Evolutionary conservation across 208 protist genomes (phyloP), one percentile per base, ranked within the genome.

Genomic region (Giardia duodenalis): DNA sequence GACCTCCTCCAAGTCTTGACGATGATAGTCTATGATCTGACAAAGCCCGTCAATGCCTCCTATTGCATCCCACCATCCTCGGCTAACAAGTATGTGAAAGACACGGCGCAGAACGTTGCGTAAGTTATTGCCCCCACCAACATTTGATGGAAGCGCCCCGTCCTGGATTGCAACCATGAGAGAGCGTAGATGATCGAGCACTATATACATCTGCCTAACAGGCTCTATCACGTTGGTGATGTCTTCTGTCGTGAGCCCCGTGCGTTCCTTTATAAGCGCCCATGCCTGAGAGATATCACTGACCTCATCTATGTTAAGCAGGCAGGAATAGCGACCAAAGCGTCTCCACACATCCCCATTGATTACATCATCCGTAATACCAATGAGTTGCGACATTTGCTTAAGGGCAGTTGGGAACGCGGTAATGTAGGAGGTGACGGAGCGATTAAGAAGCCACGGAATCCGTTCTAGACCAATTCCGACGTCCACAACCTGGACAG

Each of bases 391-490:
- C 0, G 2, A 42, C 0, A 42, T 92, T n/a, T 1, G 44, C n/a
- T 47, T 47, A 0, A 90, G 43, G 19, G 92, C 93, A 4, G 44
- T 39, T 19, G 94, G 88, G 67, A 94, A 94, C 2, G 93, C 92
- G 45, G 94, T 93, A 0, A 47, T 4, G 47, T 95, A 95, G 0
- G 92, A 94, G 39, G 94, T 95, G 22, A 90, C 47, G 1, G 67
- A 90, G 3, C 94, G 93, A 47, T 94, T 94, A 42, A 95, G 42
- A 3, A 95, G 48, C 92, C 93, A 95, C 19, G 94, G 94, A 47
- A 95, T 94, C 19, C 94, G 1, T 45, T 95, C 94, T 0, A 95
- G 30, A 43, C 94, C 94, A 45, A 95, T 95, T 46, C 94, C 94
- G 22, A 95, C 94, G 88, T 95, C 94, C 42, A 95, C 45, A 39